phyloP scores from a whole-genome alignment of 1,284 basidiomycete genomes.

The Farysia itapuensis region DNA sequence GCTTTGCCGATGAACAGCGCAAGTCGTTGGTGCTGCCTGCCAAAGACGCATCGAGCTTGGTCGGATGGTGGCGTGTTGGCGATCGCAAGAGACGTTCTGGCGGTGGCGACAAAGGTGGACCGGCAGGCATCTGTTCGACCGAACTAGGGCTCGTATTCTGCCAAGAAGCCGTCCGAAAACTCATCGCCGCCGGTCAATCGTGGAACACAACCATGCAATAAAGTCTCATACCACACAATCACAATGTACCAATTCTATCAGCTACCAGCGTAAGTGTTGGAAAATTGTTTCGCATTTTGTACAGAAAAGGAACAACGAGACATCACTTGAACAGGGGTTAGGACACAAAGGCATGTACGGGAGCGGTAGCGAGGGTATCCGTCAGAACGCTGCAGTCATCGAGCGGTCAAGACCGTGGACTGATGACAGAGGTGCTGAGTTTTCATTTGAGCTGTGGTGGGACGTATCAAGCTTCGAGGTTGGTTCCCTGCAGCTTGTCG shows the following conservation, averaged over 20 bases:
- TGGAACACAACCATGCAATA: background rate
- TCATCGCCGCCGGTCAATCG: constrained; percentile 23
- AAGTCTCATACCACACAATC: too few species aligned
- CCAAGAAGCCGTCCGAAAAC: constrained; percentile 40
- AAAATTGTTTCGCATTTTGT: too few species aligned
- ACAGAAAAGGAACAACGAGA: too few species aligned
- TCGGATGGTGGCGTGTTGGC: constrained; percentile 48
- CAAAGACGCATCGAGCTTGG: constrained; percentile 23
- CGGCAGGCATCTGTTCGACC: constrained; percentile 38
- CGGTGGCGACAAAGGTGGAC: constrained; percentile 38
- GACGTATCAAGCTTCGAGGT: constrained; percentile 19
- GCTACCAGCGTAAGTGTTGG: too few species aligned
- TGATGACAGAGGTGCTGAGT: too few species aligned
- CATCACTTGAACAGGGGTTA: too few species aligned
- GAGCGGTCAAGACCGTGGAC: too few species aligned
- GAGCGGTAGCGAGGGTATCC: too few species aligned
- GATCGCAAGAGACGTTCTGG: constrained; percentile 14
- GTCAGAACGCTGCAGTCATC: too few species aligned
- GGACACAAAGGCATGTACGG: too few species aligned
- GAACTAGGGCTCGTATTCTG: constrained; percentile 41
- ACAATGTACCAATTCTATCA: too few species aligned
- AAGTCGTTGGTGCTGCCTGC: constrained; percentile 15
- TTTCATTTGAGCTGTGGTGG: too few species aligned
- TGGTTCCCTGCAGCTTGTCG: constrained; percentile 26
- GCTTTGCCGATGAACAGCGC: constrained; percentile 39